phyloP scores from a whole-genome alignment of 2,329 filamentous ascomycete genomes.

The Alternaria angustiovoidea region DNA sequence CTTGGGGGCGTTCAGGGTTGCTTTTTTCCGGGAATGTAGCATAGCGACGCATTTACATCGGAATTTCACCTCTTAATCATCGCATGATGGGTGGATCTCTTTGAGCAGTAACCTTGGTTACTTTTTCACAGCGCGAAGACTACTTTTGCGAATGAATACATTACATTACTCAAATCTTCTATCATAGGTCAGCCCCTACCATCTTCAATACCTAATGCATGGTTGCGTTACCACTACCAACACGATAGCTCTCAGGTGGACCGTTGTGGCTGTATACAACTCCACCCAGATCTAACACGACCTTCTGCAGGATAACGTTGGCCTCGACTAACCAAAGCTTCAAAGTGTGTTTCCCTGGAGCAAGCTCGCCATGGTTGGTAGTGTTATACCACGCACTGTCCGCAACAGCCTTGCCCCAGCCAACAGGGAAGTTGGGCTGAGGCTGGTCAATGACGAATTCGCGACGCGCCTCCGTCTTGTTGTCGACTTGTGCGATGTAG shows the following conservation, averaged over 20 bases:
- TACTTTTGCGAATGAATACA: background rate
- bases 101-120: background rate
- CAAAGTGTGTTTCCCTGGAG: conserved; percentile 53
- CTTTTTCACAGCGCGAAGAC: background rate
- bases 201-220: background rate
- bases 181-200: background rate
- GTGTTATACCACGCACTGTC: conserved; percentile 61
- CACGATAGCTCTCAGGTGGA: conserved; percentile 51
- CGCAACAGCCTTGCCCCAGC: conserved; percentile 60
- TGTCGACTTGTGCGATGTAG: conserved; percentile 61
- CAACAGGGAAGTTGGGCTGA: conserved; percentile 55
- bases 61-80: background rate
- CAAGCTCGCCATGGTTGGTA: conserved; percentile 47
- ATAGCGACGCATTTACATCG: background rate
- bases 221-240: conserved; percentile 26
- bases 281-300: conserved; percentile 48
- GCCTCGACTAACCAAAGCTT: conserved; percentile 58
- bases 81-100: background rate
- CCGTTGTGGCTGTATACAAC: conserved; percentile 46
- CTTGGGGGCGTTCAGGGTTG: background rate
- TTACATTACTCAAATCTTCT: background rate
- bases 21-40: background rate
- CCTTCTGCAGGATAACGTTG: conserved; percentile 51
- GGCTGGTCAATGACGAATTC: conserved; percentile 55
- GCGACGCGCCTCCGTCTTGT: conserved; percentile 48